Conservation (phyloP, 2,329 filamentous ascomycete species). For the Aphanocladium album region DNA sequence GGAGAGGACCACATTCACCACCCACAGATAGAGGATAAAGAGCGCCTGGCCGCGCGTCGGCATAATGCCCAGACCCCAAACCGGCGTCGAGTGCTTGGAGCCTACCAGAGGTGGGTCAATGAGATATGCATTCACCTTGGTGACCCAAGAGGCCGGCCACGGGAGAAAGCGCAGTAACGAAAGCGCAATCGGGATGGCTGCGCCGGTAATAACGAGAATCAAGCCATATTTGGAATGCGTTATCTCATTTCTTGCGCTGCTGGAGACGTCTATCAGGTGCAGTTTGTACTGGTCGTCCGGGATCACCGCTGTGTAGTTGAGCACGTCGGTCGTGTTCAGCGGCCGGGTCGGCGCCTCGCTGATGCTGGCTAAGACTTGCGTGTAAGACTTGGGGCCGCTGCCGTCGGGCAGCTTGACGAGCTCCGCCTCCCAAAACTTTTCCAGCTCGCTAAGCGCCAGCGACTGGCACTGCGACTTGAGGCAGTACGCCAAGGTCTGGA, state of each 20-base stretch:
- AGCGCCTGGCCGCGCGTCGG: slow-evolving; percentile 31
- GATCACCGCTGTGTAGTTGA: slow-evolving; percentile 16
- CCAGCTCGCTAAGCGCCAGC: slow-evolving; percentile 5
- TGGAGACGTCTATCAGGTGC: slow-evolving; percentile 5
- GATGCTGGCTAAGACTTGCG: slow-evolving; percentile 14
- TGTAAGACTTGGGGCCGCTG: slow-evolving; percentile 8
- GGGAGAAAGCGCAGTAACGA: slow-evolving; percentile 27
- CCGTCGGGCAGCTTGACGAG: slow-evolving; percentile 13
- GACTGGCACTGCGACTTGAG: slow-evolving; percentile 14
- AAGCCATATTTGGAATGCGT: slow-evolving; percentile 20
- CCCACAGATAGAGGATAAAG: slow-evolving; percentile 36
- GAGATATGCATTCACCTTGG: slow-evolving; percentile 19
- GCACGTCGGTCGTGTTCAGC: slow-evolving; percentile 5
- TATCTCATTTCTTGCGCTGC: slow-evolving; percentile 11
- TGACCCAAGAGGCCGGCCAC: slow-evolving; percentile 15
- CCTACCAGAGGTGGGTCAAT: slow-evolving; percentile 22
- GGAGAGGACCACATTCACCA: slow-evolving; percentile 32
- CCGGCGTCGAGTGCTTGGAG: slow-evolving; percentile 16
- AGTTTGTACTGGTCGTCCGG: slow-evolving; percentile 6
- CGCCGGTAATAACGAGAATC: slow-evolving; percentile 20
- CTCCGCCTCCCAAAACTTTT: slow-evolving; percentile 17
- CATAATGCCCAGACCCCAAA: slow-evolving; percentile 18
- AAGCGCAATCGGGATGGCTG: slow-evolving; percentile 23
- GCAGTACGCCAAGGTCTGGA: slow-evolving; percentile 18
- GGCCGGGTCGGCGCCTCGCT: slow-evolving; percentile 3